Evolutionary conservation across 257 asterid genomes (phyloP).

Genomic region (Henckelia pumila): DNA sequence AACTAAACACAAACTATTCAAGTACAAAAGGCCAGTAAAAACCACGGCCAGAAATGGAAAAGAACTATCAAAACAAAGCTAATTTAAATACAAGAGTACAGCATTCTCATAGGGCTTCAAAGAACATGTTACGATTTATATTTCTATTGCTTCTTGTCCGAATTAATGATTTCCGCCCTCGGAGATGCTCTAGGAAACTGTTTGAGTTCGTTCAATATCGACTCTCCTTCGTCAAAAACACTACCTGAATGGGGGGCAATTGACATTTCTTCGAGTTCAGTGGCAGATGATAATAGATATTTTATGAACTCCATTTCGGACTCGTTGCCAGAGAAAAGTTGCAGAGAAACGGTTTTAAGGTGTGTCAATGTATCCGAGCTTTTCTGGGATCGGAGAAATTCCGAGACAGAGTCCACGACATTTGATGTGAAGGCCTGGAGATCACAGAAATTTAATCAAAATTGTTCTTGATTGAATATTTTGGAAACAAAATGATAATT

Average conservation of each 20-base stretch:
- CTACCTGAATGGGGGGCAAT: slow-evolving; percentile 35
- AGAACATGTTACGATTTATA: slow-evolving; percentile 1
- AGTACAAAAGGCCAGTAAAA: background rate
- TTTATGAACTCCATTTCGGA: slow-evolving; percentile 62
- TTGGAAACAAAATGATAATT: background rate
- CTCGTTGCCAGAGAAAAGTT: slow-evolving; percentile 47
- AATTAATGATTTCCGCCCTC: slow-evolving; percentile 40
- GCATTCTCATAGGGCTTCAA: background rate
- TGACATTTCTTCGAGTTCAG: slow-evolving; percentile 47
- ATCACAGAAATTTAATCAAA: background rate
- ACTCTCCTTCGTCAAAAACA: slow-evolving; percentile 41
- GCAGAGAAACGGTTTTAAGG: slow-evolving; percentile 48
- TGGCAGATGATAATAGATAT: slow-evolving; percentile 49
- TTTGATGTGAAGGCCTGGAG: slow-evolving; percentile 48
- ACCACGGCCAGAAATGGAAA: background rate
- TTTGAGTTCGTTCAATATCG: slow-evolving; percentile 45
- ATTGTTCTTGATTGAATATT: background rate
- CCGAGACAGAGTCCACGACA: slow-evolving; percentile 47
- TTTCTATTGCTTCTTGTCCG: slow-evolving; percentile 27
- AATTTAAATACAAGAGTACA: slow-evolving; percentile 13
- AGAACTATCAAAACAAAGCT: background rate
- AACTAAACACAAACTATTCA: background rate
- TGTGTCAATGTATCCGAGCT: slow-evolving; percentile 35
- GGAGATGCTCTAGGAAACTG: slow-evolving; percentile 48
- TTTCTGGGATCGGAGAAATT: slow-evolving; percentile 44